Conservation (phyloP, 192 early-diverging fungal genomes). For the Coemansia sp. region DNA sequence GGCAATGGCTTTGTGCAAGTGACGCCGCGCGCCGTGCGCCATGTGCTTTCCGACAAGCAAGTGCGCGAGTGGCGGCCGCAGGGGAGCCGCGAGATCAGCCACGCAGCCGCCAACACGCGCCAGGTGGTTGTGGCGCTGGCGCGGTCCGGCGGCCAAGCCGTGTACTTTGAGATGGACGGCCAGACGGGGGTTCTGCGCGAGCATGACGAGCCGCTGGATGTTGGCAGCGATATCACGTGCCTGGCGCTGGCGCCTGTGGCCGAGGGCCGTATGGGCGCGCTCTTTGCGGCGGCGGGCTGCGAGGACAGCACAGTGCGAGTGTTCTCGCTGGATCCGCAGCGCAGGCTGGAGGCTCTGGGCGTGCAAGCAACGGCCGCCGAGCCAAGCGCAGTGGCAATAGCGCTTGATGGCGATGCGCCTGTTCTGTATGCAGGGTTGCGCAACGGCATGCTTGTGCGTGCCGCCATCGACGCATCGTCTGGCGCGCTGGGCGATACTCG, state of each 20-base stretch:
- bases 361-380: constrained; percentile 73
- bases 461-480: constrained; percentile 78
- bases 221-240: constrained; percentile 70
- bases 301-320: constrained; percentile 91
- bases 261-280: constrained; percentile 68
- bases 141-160: constrained; percentile 69
- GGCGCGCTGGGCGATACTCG: constrained; percentile 84
- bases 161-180: constrained; percentile 92
- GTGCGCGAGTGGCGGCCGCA: constrained; percentile 95
- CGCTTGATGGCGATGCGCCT: constrained; percentile 57
- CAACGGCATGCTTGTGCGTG: constrained; percentile 89
- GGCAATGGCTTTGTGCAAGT: constrained; percentile 89
- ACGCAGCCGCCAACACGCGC: constrained; percentile 80
- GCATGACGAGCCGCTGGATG: constrained; percentile 76
- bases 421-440: constrained; percentile 86
- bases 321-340: constrained; percentile 77
- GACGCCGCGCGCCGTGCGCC: constrained; percentile 88
- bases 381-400: constrained; percentile 75
- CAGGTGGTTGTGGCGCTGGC: constrained; percentile 84
- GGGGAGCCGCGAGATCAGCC: constrained; percentile 65
- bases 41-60: constrained; percentile 83
- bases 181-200: constrained; percentile 79
- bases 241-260: constrained; percentile 82
- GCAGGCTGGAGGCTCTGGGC: constrained; percentile 74
- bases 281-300: constrained; percentile 90